Conservation (phyloP, 768 basidiomycete species). For the Megacollybia marginata region DNA sequence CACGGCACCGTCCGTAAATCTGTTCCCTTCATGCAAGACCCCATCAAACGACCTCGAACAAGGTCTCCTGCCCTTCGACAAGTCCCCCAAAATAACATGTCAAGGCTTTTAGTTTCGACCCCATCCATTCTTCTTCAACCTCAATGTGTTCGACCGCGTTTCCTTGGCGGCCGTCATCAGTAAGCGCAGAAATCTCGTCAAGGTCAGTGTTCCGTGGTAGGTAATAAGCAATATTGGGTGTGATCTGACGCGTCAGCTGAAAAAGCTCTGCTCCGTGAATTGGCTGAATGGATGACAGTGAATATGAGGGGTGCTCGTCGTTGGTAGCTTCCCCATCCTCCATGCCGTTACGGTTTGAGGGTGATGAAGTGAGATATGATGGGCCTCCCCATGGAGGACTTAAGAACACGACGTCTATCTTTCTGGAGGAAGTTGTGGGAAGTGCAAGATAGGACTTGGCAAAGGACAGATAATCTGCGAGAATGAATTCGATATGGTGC, state of each 20-base stretch:
- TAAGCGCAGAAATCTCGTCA: conserved; percentile 58
- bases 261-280: conserved; percentile 83
- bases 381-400: conserved; percentile 97
- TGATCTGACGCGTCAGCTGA: conserved; percentile 58
- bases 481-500: conserved; percentile 91
- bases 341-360: conserved; percentile 3
- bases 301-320: conserved; percentile 47
- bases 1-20: too few relatives aligned
- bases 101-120: conserved; percentile 84
- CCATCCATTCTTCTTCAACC: conserved; percentile 97
- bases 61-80: conserved; percentile 54
- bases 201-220: conserved; percentile 78
- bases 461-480: conserved; percentile 79
- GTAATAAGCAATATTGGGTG: conserved; percentile 82
- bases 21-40: too few relatives aligned
- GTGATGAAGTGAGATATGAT: conserved; percentile 41
- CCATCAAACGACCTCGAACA: conserved; percentile 26
- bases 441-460: conserved; percentile 43
- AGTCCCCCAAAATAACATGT: conserved; percentile 93
- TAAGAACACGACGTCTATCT: conserved; percentile 85
- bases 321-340: neutral
- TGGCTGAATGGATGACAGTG: conserved; percentile 66
- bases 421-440: conserved; percentile 26
- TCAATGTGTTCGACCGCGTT: conserved; percentile 57
- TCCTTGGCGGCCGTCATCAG: conserved; percentile 9